Percentiles rank a stretch among this genome's conserved stretches.
phyloP scores from a whole-genome alignment of 2,329 filamentous ascomycete species.

The Daldinia sp. region DNA sequence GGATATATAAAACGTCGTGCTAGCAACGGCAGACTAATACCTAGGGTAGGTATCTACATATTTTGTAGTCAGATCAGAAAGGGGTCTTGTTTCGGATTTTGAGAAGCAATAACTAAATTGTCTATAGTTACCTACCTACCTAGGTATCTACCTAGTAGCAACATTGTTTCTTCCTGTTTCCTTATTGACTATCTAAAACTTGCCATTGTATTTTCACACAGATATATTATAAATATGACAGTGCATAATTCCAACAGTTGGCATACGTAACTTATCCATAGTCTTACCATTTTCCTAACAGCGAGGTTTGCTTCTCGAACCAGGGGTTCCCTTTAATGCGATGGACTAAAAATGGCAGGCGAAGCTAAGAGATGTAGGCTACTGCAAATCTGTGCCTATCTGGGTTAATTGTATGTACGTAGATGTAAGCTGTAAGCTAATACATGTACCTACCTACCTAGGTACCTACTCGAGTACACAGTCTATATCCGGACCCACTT shows the following conservation, averaged over 20 bases:
- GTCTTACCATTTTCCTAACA: constrained; percentile 11
- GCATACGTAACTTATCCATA: neutral
- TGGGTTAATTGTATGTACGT: constrained; percentile 26
- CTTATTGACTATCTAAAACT: neutral
- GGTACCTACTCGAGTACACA: constrained; percentile 35
- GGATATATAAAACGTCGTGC: constrained; percentile 35
- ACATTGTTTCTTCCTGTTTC: neutral
- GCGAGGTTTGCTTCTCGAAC: constrained; percentile 39
- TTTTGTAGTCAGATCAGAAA: constrained; percentile 20
- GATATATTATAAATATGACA: neutral
- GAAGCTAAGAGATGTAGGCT: constrained; percentile 36
- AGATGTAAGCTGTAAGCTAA: constrained; percentile 11
- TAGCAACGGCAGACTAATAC: constrained; percentile 35
- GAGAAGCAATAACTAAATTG: neutral
- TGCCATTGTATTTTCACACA: neutral
- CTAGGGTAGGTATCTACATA: constrained; percentile 17
- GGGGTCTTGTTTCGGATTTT: constrained; percentile 22
- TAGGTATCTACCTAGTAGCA: neutral
- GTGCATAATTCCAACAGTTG: neutral
- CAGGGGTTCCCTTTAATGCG: constrained; percentile 28
- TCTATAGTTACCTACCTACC: neutral
- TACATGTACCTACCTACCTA: too few species aligned
- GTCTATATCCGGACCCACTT: constrained; percentile 44
- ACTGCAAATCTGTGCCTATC: constrained; percentile 29
- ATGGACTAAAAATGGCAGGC: constrained; percentile 40